phyloP scores from a whole-genome alignment of 164 flowering plant genomes.

The Magnolia kwangsiensis region DNA sequence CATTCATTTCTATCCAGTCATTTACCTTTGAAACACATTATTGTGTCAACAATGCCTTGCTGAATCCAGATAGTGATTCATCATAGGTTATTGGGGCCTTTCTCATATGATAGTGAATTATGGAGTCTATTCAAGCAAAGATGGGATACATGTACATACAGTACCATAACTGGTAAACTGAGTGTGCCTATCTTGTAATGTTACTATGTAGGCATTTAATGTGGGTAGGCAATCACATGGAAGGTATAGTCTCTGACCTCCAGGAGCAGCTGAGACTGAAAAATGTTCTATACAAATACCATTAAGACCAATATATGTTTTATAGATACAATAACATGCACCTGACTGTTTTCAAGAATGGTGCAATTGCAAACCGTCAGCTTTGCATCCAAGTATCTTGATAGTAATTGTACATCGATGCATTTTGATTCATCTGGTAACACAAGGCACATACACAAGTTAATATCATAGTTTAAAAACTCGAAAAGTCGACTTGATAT shows the following conservation, averaged over 20 bases:
- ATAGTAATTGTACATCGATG: slow-evolving; percentile 52
- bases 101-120: neutral
- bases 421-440: slow-evolving; percentile 41
- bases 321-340: slow-evolving; percentile 9
- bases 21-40: no score
- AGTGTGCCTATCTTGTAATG: no score
- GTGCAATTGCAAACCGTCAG: slow-evolving; percentile 69
- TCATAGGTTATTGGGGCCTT: neutral
- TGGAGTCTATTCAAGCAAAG: neutral
- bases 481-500: no score
- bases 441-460: neutral
- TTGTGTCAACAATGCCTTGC: no score
- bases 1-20: no score
- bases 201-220: neutral
- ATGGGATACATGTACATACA: neutral
- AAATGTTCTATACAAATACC: neutral
- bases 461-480: no score
- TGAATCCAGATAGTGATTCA: no score
- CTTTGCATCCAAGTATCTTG: slow-evolving; percentile 78
- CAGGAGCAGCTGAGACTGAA: neutral
- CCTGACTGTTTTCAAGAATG: slow-evolving; percentile 32
- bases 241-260: no score
- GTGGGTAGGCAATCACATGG: neutral
- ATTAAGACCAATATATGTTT: neutral
- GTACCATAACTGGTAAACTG: no score